Percentiles rank a stretch among this genome's conserved stretches.
phyloP scores from a whole-genome alignment of 2,329 filamentous ascomycete genomes.

The Metarhizium humberi region DNA sequence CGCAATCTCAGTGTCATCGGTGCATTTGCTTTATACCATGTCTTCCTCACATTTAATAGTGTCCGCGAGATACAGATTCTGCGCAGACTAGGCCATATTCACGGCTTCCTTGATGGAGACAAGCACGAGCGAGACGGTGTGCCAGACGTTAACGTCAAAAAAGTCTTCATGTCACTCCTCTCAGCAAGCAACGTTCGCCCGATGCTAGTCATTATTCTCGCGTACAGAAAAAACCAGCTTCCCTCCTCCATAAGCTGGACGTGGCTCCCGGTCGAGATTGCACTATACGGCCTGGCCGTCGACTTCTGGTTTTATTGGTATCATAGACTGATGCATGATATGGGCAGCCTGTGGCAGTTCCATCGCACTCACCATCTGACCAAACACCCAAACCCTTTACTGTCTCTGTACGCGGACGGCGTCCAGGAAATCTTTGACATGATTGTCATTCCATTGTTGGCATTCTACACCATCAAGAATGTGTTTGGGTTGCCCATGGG shows the following conservation, averaged over 20 bases:
- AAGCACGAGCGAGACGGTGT: slow-evolving; percentile 24
- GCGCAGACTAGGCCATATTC: slow-evolving; percentile 19
- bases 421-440: slow-evolving; percentile 34
- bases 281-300: slow-evolving; percentile 3
- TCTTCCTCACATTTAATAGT: slow-evolving; percentile 20
- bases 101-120: slow-evolving; percentile 18
- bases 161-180: slow-evolving; percentile 11
- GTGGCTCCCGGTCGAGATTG: slow-evolving; percentile 18
- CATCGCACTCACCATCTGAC: slow-evolving; percentile 36
- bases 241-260: slow-evolving; percentile 12
- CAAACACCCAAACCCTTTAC: slow-evolving; percentile 6
- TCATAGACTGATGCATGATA: slow-evolving; percentile 28
- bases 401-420: slow-evolving; percentile 30
- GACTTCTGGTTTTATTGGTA: slow-evolving; percentile 9
- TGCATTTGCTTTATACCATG: slow-evolving; percentile 16
- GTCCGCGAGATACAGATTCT: slow-evolving; percentile 22
- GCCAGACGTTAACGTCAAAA: slow-evolving; percentile 19
- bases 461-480: slow-evolving; percentile 25
- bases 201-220: slow-evolving; percentile 15
- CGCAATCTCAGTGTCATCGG: slow-evolving; percentile 8
- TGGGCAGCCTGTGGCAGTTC: slow-evolving; percentile 24
- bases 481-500: slow-evolving; percentile 29
- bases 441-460: slow-evolving; percentile 28
- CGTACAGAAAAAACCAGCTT: slow-evolving; percentile 11
- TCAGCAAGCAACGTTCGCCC: slow-evolving; percentile 10